Evolutionary conservation across 352 stramenopile species (phyloP).

Genomic region (Globisporangium apiculatum): DNA sequence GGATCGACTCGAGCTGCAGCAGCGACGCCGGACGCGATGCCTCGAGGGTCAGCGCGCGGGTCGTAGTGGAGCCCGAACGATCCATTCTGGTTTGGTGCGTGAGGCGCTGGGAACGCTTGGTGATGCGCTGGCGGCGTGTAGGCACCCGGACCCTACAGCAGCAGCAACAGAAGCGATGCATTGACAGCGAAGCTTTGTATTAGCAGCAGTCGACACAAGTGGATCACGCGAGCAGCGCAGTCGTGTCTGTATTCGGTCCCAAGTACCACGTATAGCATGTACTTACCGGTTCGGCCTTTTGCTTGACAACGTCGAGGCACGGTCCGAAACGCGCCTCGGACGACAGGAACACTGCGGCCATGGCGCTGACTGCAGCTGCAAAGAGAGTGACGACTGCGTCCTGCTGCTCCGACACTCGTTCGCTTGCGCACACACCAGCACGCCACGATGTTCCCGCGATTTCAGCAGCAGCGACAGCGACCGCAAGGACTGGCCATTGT

Average conservation of each 20-base stretch:
- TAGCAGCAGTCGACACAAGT: not conserved
- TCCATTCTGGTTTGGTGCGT: slow-evolving; percentile 14
- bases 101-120: slow-evolving; percentile 14
- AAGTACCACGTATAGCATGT: not conserved
- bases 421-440: not conserved
- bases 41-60: not conserved
- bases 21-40: slow-evolving; percentile 1
- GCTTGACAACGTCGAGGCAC: slow-evolving; percentile 25
- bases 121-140: slow-evolving; percentile 22
- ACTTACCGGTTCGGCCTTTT: slow-evolving; percentile 33
- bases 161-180: no score
- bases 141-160: slow-evolving; percentile 32
- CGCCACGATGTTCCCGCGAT: no score
- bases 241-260: no score
- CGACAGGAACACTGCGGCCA: slow-evolving; percentile 39
- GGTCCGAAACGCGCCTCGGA: slow-evolving; percentile 39
- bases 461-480: no score
- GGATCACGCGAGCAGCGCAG: not conserved
- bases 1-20: slow-evolving; percentile 3
- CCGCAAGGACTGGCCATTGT: no score
- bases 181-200: no score
- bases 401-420: not conserved
- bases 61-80: slow-evolving; percentile 36
- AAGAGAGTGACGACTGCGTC: not conserved
- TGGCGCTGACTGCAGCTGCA: not conserved